Conservation (phyloP, 2,329 filamentous ascomycete genomes). For the Fusarium sulawesiense region DNA sequence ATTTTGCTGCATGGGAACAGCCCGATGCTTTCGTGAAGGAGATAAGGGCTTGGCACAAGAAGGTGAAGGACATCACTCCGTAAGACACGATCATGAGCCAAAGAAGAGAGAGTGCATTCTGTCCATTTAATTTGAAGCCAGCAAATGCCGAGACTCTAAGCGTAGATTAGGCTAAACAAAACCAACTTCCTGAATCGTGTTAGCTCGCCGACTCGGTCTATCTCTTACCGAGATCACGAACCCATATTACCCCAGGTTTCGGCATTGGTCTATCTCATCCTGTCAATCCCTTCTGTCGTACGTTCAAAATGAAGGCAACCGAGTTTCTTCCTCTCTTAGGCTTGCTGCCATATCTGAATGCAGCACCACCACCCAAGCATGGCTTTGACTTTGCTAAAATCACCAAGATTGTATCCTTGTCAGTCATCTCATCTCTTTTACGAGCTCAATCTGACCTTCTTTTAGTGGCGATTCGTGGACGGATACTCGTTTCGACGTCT, state of each 20-base stretch:
- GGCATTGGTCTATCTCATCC: not conserved
- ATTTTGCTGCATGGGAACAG: constrained; percentile 12
- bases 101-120: accelerated
- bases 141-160: not conserved
- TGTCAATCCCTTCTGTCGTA: not conserved
- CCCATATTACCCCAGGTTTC: not conserved
- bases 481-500: constrained; percentile 10
- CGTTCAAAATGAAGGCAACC: not conserved
- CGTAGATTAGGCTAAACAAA: not conserved
- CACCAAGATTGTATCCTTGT: constrained; percentile 2
- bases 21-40: not conserved
- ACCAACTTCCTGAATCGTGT: not conserved
- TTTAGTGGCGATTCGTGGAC: constrained; percentile 24
- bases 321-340: not conserved
- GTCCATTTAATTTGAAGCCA: not conserved
- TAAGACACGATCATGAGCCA: not conserved
- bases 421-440: accelerated
- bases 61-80: not conserved
- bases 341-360: not conserved
- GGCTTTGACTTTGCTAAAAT: not conserved
- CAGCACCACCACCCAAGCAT: not conserved
- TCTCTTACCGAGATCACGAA: not conserved
- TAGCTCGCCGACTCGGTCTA: not conserved
- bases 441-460: not conserved
- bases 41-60: not conserved